Base-by-base conservation (phyloP, 2,329 filamentous ascomycete genomes). In the Epichloe scottii region DNA sequence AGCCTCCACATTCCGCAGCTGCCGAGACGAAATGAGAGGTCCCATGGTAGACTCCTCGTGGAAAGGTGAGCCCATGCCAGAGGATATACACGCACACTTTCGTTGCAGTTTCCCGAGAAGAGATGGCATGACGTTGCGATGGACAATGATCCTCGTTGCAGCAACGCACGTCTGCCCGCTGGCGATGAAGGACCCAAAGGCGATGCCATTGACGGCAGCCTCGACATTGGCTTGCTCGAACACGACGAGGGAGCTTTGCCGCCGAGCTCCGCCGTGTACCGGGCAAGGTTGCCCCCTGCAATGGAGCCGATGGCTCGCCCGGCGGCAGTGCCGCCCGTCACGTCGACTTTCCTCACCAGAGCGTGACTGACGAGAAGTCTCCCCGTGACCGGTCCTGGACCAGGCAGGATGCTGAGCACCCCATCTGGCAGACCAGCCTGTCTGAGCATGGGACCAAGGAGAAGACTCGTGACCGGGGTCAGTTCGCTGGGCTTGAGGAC, bases 251-350 rank as follows among this genome's bases (percentile, higher is more conserved):
- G 84, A 44, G 78, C 80, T 70, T 87, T 86, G 61, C 85, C 82
- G 7, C 84, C 84, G 26, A 87, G 75, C 68, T 87, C 83, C 26
- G 85, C 79, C 38, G 82, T 87, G 57, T 82, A 82, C 59, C 81
- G 78, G 62, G 84, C 82, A 57, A 87, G 67, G 66, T 87, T 87
- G 55, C 73, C 76, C 41, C 79, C 77, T 26, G 78, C 82, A 40
- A 84, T 74, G 42, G 79, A 73, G 55, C 85, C 82, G 59, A 89
- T 85, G 37, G 78, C 76, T 52, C 81, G 74, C 5, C 84, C 85
- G 17, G 84, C 81, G n/a, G 71, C 68, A 21, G 84, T 88, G n/a
- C 83, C 84, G 42, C 85, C 85, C 38, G 85, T 89, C 59, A 89
- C 82, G 57, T 86, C 84, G 51, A 89, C 77, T 70, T 88, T 88